Base-by-base conservation (phyloP, 345 rosid species). In the Microcos paniculata region DNA sequence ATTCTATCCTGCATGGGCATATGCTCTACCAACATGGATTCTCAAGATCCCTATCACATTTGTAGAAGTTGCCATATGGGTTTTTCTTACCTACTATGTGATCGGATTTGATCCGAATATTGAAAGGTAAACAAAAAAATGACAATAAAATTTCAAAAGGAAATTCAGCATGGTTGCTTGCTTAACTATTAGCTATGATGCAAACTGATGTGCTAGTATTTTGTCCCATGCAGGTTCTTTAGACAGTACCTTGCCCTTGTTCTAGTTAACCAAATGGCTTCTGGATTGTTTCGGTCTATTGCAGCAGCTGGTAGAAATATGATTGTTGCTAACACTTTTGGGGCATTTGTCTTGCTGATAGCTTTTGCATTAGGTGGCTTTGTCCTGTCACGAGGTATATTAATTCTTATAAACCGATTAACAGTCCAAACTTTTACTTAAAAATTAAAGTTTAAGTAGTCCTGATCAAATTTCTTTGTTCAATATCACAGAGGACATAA, bases 1-100 rank as follows among this genome's bases (percentile, higher is more conserved):
- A 23, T 94, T 92, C 88, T 92, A 77, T 82, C 97, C 98, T 46
- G 49, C 96, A 3, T 92, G 97, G 98, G 86, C 88, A 3, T 92
- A 87, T 82, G 83, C 96, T 78, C 71, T 94, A 53, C 97, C 98
- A 8, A 40, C 91, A 45, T 94, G 98, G 97, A 86, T 94, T 70
- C 85, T 92, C 51, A 89, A 92, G 81, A 87, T 89, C 63, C 97
- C 98, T 8, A 73, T 90, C 65, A 74, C 93, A 42, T 80, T 92
- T 23, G 21, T 86, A 33, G 98, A 92, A 84, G 94, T 88, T 28
- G 87, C 83, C 49, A 74, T 85, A 38, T 87, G 92, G 89, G 84
- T 88, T n/a, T 86, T 87, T 82, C 10, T 81, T 23, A 85, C 92
- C 30, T 94, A 94, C 79, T 94, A 92, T 48, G 91, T 88, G 70